Evolutionary conservation across 1,139 yeast genomes (phyloP).

Genomic region (Insectozyma bohioensis): DNA sequence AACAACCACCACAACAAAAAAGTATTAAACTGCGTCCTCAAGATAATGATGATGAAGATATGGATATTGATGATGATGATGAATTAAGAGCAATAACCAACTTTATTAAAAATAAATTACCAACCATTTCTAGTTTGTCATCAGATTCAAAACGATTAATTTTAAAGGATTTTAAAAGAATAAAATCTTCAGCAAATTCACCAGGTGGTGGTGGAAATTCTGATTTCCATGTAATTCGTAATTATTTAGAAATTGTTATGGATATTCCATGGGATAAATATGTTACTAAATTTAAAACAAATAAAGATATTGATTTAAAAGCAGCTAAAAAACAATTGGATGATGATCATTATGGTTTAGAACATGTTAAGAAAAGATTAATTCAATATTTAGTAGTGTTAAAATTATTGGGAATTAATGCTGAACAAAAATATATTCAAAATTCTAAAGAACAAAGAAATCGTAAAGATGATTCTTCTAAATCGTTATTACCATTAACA

Average conservation of each 20-base stretch:
- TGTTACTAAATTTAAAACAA: constrained; percentile 38
- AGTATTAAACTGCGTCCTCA: neutral
- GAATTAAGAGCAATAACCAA: constrained; percentile 45
- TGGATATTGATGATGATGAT: constrained; percentile 41
- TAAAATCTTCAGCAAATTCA: constrained; percentile 51
- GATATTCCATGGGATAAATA: constrained; percentile 64
- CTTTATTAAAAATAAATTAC: constrained; percentile 49
- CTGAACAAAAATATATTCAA: constrained; percentile 13
- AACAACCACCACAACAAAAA: constrained; percentile 8
- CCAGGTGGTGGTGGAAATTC: constrained; percentile 53
- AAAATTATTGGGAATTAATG: constrained; percentile 54
- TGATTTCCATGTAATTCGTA: constrained; percentile 71
- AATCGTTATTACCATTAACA: constrained; percentile 1
- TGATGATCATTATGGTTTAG: constrained; percentile 81
- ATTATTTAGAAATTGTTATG: constrained; percentile 67
- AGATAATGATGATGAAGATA: constrained; percentile 17
- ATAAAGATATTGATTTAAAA: constrained; percentile 49
- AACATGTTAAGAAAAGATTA: constrained; percentile 76
- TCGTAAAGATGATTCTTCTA: neutral
- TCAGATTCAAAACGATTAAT: constrained; percentile 59
- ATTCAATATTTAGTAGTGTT: constrained; percentile 80
- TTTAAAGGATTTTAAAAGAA: constrained; percentile 61
- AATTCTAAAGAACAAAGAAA: neutral
- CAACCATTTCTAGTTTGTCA: constrained; percentile 33
- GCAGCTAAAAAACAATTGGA: constrained; percentile 64